Evolutionary conservation across 495 filamentous ascomycete species (phyloP).

Genomic region (Penicillium verhagenii): DNA sequence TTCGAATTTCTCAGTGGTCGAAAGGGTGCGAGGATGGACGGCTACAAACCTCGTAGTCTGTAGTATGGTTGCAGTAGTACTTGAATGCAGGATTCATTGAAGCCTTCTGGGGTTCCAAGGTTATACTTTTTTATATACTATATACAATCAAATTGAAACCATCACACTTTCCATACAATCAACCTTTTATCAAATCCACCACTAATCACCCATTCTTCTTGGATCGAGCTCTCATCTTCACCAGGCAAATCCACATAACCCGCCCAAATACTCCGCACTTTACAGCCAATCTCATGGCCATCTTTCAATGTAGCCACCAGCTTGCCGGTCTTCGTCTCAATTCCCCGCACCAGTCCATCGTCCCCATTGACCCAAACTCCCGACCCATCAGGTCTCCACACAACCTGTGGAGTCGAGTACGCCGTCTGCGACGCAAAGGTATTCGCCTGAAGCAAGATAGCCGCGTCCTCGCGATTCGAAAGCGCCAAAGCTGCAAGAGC

Average conservation of each 20-base stretch:
- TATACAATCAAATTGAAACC: background rate
- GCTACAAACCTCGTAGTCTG: conserved; percentile 57
- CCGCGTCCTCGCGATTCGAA: conserved; percentile 58
- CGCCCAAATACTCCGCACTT: conserved; percentile 65
- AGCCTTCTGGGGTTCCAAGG: too few relatives aligned
- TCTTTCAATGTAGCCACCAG: conserved; percentile 48
- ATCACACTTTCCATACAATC: conserved; percentile 55
- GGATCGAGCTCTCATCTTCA: conserved; percentile 19
- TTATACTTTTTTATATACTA: background rate
- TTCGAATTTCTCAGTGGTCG: conserved; percentile 53
- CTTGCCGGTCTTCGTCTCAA: conserved; percentile 63
- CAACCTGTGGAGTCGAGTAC: conserved; percentile 64
- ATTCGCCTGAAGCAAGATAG: conserved; percentile 57
- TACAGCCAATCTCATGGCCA: conserved; percentile 59
- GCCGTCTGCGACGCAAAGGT: conserved; percentile 66
- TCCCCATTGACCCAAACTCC: conserved; percentile 72
- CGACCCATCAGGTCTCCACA: conserved; percentile 62
- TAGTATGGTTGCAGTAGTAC: conserved; percentile 15
- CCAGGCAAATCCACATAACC: conserved; percentile 45
- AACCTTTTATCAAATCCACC: conserved; percentile 68
- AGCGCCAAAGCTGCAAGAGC: conserved; percentile 46
- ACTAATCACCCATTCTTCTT: conserved; percentile 61
- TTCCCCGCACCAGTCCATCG: conserved; percentile 62
- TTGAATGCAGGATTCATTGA: too few relatives aligned
- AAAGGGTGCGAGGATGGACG: conserved; percentile 84